Evolutionary conservation across 192 early-diverging fungal species (phyloP), one percentile per base, ranked within the genome.

Genomic region (Diversispora eburnea): DNA sequence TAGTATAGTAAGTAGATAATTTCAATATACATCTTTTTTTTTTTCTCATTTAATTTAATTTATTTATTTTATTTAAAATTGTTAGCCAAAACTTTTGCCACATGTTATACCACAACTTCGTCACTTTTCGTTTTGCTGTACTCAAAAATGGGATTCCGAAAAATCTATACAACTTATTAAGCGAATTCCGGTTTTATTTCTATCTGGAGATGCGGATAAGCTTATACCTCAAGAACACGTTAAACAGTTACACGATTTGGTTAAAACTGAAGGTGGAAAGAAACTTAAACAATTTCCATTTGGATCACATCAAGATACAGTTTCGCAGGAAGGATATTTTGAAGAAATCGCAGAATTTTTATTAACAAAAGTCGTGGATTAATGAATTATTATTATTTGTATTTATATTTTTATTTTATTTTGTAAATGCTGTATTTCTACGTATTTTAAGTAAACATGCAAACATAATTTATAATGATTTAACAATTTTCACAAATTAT

Each of bases 301-400:
- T 19, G 96, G 96, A 22, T 93, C 87, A 49, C 96, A 98, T 79
- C 95, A 94, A 67, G 94, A 96, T 54, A 95, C 95, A 3, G 93
- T 91, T 67, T 71, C 93, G 39, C 90, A 98, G 85, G 82, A 77
- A 9, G 92, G 88, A 1, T 98, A 96, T 76, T 95, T 94, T 82
- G 92, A 93, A 54, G 74, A 81, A 5, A 90, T 97, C 20, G 76
- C 79, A 17, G 67, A 33, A 19, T 92, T 90, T 78, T 46, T 84
- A 42, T 8, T 59, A 42, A 45, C 25, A 33, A 33, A 33, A 33
- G 25, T 33, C 25, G 25, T 33, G 25, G 25, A 33, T 33, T 2
- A 33, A 33, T 33, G 25, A 33, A 33, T 33, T 33, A 33, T 33
- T 1, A 33, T 33, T 33, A 33, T 33, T 33, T 33, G 25, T 33